phyloP scores from a whole-genome alignment of 495 filamentous ascomycete genomes.

The Penicillium simplicissimum region DNA sequence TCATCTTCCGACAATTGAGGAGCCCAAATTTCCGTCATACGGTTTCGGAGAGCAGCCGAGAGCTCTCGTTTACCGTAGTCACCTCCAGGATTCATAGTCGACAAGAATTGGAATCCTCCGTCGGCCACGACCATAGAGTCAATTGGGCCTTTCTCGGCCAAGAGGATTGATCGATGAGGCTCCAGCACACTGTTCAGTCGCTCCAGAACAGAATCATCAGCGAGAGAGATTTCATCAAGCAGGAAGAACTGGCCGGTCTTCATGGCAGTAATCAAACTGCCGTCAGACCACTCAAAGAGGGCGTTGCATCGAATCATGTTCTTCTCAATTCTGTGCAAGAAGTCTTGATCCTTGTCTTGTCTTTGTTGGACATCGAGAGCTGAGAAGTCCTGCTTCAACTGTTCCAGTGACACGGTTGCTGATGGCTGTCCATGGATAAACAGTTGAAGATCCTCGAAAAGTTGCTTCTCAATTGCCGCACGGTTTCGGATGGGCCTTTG shows the following conservation, averaged over 20 bases:
- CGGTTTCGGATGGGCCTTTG: constrained; percentile 90
- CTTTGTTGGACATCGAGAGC: constrained; percentile 30
- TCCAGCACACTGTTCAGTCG: constrained; percentile 98
- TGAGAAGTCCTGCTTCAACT: constrained; percentile 53
- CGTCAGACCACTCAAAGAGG: constrained; percentile 95
- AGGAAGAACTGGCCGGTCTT: constrained; percentile 85
- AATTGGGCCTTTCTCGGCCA: constrained; percentile 89
- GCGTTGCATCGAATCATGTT: constrained; percentile 67
- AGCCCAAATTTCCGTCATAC: constrained; percentile 99
- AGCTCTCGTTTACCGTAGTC: constrained; percentile 98
- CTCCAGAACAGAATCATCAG: constrained; percentile 96
- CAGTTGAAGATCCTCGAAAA: constrained; percentile 61
- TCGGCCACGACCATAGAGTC: constrained; percentile 75
- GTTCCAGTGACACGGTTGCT: constrained; percentile 39
- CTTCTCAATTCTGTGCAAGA: constrained; percentile 57
- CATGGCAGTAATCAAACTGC: constrained; percentile 94
- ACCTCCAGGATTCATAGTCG: constrained; percentile 98
- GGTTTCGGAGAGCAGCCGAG: constrained; percentile 90
- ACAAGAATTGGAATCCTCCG: constrained; percentile 91
- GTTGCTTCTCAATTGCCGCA: constrained; percentile 62
- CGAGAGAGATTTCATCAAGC: constrained; percentile 95
- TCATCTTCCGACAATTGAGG: constrained; percentile 74
- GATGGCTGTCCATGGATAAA: constrained; percentile 36
- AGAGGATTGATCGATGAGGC: constrained; percentile 75
- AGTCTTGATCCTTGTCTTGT: constrained; percentile 46